A percentile compares a stretch with the other conserved stretches of the same genome.
Evolutionary conservation across 2,329 filamentous ascomycete species (phyloP).

Genomic region (Rosellinia necatrix): DNA sequence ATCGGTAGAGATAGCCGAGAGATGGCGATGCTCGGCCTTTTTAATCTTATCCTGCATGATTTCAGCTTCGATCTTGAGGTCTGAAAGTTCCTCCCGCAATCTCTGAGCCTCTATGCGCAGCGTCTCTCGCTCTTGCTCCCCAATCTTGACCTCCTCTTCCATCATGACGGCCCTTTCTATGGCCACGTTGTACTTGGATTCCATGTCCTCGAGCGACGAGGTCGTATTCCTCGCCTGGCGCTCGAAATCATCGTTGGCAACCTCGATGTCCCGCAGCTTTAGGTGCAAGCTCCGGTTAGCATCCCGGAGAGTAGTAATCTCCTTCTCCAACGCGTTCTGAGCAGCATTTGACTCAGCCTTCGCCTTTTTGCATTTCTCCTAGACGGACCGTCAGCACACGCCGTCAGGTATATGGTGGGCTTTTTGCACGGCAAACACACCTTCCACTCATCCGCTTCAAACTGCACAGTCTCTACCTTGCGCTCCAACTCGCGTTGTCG

Average conservation of each 20-base stretch:
- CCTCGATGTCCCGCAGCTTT: constrained; percentile 90
- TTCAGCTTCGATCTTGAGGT: constrained; percentile 92
- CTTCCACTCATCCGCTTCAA: constrained; percentile 98
- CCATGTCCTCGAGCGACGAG: constrained; percentile 93
- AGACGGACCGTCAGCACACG: constrained; percentile 18
- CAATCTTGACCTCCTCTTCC: constrained; percentile 90
- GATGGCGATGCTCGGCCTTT: constrained; percentile 64
- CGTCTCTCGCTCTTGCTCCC: constrained; percentile 88
- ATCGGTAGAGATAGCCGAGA: constrained; percentile 65
- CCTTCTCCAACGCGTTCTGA: constrained; percentile 88
- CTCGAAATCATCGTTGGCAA: constrained; percentile 98
- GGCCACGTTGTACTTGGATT: constrained; percentile 93
- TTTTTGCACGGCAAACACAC: constrained; percentile 54
- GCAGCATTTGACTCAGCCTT: constrained; percentile 85
- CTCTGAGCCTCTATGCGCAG: constrained; percentile 90
- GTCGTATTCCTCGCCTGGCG: constrained; percentile 94
- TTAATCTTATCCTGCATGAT: constrained; percentile 93
- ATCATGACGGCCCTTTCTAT: constrained; percentile 92
- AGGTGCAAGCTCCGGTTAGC: constrained; percentile 80
- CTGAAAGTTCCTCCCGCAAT: constrained; percentile 85
- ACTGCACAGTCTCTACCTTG: constrained; percentile 81
- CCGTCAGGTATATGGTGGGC: neutral
- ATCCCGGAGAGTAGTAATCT: constrained; percentile 90
- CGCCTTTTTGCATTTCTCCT: constrained; percentile 96
- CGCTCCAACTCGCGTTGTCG: constrained; percentile 83